Conservation (phyloP, 331 rosid species). For the Quercus phellos region DNA sequence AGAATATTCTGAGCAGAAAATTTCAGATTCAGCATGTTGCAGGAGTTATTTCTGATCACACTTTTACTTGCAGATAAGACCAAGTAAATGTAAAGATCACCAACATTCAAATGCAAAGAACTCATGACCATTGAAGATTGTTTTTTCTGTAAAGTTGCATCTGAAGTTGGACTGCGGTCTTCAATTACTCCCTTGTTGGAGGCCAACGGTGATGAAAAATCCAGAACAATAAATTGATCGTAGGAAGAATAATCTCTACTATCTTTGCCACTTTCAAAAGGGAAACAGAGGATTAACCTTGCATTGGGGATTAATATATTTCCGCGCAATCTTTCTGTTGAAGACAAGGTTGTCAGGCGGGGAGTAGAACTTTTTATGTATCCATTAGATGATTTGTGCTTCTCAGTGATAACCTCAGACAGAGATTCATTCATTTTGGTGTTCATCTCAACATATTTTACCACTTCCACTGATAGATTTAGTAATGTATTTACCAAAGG, state of each 20-base stretch:
- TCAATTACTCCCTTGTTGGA: slow-evolving; percentile 26
- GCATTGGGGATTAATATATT: slow-evolving; percentile 64
- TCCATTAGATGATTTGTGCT: slow-evolving; percentile 29
- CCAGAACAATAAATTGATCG: slow-evolving; percentile 74
- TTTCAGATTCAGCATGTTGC: slow-evolving; percentile 31
- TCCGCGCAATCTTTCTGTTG: slow-evolving; percentile 48
- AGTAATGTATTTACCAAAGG: slow-evolving; percentile 39
- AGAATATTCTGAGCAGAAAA: slow-evolving; percentile 53
- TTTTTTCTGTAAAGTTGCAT: slow-evolving; percentile 46
- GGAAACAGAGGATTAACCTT: slow-evolving; percentile 79
- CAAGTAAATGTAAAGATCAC: slow-evolving; percentile 58
- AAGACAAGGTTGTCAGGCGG: slow-evolving; percentile 39
- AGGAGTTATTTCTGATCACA: slow-evolving; percentile 27
- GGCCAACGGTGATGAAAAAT: slow-evolving; percentile 49
- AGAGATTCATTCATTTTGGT: slow-evolving; percentile 25
- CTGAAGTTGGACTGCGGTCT: slow-evolving; percentile 31
- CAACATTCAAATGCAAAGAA: slow-evolving; percentile 55
- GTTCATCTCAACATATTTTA: slow-evolving; percentile 36
- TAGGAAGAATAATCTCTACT: slow-evolving; percentile 41
- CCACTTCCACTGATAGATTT: slow-evolving; percentile 47
- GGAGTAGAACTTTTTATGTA: slow-evolving; percentile 39
- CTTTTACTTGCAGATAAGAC: slow-evolving; percentile 36
- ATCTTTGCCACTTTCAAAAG: slow-evolving; percentile 43
- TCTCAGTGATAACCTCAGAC: slow-evolving; percentile 28
- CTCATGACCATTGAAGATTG: slow-evolving; percentile 39